These are phyloP conservation scores for Cryptococcus amylolentus DNA, from an alignment of 1,284 basidiomycete species.

Conservation along the genomic window DNA sequence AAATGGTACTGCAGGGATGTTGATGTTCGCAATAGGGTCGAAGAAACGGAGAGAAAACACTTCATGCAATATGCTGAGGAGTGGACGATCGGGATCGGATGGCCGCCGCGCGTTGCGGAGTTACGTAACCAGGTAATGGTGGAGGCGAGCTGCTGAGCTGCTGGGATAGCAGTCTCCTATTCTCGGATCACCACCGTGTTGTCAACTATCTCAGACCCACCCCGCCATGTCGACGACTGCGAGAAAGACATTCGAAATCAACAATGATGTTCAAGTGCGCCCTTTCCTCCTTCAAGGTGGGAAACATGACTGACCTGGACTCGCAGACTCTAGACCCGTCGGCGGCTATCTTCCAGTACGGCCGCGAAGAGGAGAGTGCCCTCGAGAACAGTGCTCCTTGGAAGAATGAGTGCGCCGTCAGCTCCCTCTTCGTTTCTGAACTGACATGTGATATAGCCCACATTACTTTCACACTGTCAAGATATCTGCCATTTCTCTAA, in stretches of 20 bases:
- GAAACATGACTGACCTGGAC: slow-evolving; percentile 1
- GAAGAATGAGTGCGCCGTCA: slow-evolving; percentile 69
- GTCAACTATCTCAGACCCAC: neutral
- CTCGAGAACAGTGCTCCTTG: slow-evolving; percentile 76
- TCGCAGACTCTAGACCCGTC: slow-evolving; percentile 35
- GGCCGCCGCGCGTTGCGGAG: neutral
- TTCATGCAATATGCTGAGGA: no score
- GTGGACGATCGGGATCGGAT: no score
- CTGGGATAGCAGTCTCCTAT: neutral
- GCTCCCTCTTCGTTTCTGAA: neutral
- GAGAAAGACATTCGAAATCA: slow-evolving; percentile 73
- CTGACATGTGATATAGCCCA: slow-evolving; percentile 55
- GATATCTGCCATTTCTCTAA: slow-evolving; percentile 90
- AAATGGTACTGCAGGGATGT: neutral
- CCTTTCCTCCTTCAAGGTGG: neutral
- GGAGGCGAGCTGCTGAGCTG: neutral
- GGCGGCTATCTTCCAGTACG: slow-evolving; percentile 78
- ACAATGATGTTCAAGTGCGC: slow-evolving; percentile 63
- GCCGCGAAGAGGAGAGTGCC: slow-evolving; percentile 65
- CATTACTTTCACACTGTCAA: slow-evolving; percentile 92
- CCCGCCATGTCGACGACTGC: slow-evolving; percentile 12
- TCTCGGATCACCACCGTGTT: neutral
- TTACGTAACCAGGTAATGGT: slow-evolving; percentile 11
- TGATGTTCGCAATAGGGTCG: no score
- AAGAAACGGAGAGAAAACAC: no score